phyloP scores from a whole-genome alignment of 2,329 filamentous ascomycete species.

The Lecanicillium sp. region DNA sequence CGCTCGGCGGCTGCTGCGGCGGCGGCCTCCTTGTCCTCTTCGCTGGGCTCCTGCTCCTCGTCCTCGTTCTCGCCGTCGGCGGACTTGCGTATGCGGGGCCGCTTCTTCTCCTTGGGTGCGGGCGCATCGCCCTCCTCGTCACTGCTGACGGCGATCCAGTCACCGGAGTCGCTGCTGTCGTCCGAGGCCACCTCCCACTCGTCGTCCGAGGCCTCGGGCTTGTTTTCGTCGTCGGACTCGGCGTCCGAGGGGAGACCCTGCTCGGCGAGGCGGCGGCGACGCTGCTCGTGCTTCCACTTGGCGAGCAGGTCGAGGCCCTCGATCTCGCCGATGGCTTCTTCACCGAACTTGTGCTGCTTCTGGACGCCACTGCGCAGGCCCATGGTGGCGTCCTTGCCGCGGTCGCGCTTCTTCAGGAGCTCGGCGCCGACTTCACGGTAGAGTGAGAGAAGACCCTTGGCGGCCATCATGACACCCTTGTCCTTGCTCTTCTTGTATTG shows the following conservation, averaged over 20 bases:
- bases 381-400: conserved; percentile 87
- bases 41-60: conserved; percentile 21
- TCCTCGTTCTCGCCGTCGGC: conserved; percentile 21
- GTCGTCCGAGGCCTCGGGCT: conserved; percentile 53
- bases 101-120: conserved; percentile 50
- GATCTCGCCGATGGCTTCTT: conserved; percentile 73
- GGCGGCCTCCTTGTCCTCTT: conserved; percentile 31
- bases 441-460: conserved; percentile 81
- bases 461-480: conserved; percentile 98
- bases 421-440: conserved; percentile 90
- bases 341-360: conserved; percentile 74
- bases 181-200: conserved; percentile 58
- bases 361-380: conserved; percentile 69
- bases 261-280: conserved; percentile 63
- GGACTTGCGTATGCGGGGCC: conserved; percentile 22
- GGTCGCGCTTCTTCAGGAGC: conserved; percentile 80
- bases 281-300: conserved; percentile 90
- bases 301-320: conserved; percentile 88
- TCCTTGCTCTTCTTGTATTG: conserved; percentile 97
- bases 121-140: conserved; percentile 64
- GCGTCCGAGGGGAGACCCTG: conserved; percentile 59
- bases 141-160: conserved; percentile 90
- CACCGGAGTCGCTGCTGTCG: conserved; percentile 65
- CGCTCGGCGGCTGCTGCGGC: conserved; percentile 19
- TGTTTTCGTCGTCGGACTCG: conserved; percentile 54